A percentile compares a stretch with the other conserved stretches of the same genome.
phyloP scores from a whole-genome alignment of 2,329 filamentous ascomycete genomes.

The Penicillium sp. region DNA sequence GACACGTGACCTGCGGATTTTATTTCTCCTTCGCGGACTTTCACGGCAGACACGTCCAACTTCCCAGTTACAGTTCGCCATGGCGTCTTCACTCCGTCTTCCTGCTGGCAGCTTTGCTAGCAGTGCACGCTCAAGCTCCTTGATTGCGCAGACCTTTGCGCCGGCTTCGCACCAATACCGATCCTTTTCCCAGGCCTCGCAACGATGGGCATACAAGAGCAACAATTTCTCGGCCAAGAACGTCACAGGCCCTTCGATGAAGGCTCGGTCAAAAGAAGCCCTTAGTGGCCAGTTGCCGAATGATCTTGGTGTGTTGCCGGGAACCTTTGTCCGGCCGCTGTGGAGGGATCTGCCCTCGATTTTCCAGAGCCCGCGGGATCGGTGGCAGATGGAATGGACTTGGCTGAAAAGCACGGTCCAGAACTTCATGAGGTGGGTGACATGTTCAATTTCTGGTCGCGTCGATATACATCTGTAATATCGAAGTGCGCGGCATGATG shows the following conservation, averaged over 20 bases:
- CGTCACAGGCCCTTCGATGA: constrained; percentile 38
- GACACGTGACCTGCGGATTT: constrained; percentile 29
- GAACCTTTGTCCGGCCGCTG: constrained; percentile 41
- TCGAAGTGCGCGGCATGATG: not conserved
- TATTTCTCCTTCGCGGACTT: constrained; percentile 13
- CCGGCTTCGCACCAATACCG: constrained; percentile 30
- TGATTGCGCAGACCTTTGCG: constrained; percentile 14
- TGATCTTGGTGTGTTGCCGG: constrained; percentile 48
- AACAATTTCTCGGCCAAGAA: constrained; percentile 19
- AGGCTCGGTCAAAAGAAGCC: constrained; percentile 33
- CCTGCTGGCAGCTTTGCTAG: constrained; percentile 23
- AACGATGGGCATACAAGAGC: constrained; percentile 22
- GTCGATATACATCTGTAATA: not conserved
- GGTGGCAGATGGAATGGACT: constrained; percentile 42
- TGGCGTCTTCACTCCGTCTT: constrained; percentile 35
- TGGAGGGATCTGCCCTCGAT: constrained; percentile 43
- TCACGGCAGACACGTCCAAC: constrained; percentile 2
- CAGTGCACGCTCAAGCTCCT: constrained; percentile 15
- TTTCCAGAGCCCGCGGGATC: constrained; percentile 37
- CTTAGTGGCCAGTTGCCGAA: constrained; percentile 38
- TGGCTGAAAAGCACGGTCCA: constrained; percentile 36
- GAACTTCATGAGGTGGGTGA: constrained; percentile 37
- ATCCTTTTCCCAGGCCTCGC: constrained; percentile 35
- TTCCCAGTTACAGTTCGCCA: constrained; percentile 18
- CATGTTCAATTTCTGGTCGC: not conserved